Conservation (phyloP, 768 basidiomycete species). For the Leucocoprinus leucothites region DNA sequence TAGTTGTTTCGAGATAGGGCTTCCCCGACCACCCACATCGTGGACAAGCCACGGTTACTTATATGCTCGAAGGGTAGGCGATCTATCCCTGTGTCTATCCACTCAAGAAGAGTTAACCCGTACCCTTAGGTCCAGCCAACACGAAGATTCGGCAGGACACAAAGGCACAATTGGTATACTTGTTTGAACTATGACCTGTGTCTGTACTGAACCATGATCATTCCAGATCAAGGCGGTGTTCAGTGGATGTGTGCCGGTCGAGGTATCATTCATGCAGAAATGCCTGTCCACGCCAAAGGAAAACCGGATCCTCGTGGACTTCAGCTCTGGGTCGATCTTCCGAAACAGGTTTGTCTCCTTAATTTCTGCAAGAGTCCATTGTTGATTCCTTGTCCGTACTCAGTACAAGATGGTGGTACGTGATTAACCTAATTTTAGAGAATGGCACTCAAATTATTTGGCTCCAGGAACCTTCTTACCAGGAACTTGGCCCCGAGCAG, state of each 20-base stretch:
- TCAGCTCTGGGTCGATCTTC: constrained; percentile 86
- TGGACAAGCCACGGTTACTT: constrained; percentile 86
- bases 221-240: constrained; percentile 60
- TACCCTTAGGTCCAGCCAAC: constrained; percentile 54
- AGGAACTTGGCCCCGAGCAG: constrained; percentile 70
- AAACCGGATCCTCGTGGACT: constrained; percentile 75
- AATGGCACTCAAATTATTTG: not conserved
- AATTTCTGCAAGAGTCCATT: not conserved
- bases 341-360: constrained; percentile 48
- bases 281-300: constrained; percentile 75
- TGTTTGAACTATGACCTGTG: not conserved
- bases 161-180: constrained; percentile 58
- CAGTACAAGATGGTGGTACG: constrained; percentile 75
- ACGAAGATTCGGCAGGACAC: constrained; percentile 92
- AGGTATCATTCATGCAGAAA: constrained; percentile 83
- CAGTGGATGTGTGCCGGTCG: constrained; percentile 93
- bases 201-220: not conserved
- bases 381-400: not conserved
- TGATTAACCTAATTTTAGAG: not conserved
- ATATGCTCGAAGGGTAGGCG: constrained; percentile 78
- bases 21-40: constrained; percentile 95
- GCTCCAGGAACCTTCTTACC: constrained; percentile 70
- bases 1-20: constrained; percentile 39
- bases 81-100: not conserved
- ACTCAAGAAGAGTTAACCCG: not conserved